phyloP scores from a whole-genome alignment of 306 rosid species.

The Astragalus membranaceus region DNA sequence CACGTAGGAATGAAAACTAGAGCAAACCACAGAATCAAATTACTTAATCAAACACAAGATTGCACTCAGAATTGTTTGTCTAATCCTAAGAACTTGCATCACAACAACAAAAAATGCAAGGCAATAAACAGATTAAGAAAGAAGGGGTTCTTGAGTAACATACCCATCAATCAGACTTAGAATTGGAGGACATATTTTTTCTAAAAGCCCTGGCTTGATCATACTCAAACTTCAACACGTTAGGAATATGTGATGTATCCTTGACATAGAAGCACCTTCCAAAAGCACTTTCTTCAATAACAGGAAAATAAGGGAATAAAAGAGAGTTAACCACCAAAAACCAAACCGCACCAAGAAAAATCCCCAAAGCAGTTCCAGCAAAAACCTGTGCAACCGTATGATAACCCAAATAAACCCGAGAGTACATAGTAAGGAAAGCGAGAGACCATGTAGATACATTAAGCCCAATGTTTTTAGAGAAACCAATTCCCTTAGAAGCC shows the following conservation, averaged over 20 bases:
- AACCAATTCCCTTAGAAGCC: constrained; percentile 28
- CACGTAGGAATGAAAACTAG: no score
- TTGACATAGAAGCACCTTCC: constrained; percentile 65
- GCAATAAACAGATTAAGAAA: neutral
- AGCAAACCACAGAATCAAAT: no score
- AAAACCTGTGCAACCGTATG: constrained; percentile 74
- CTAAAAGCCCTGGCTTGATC: constrained; percentile 76
- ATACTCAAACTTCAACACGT: constrained; percentile 89
- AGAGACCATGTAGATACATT: constrained; percentile 44
- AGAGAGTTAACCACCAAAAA: constrained; percentile 64
- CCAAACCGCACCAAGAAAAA: constrained; percentile 66
- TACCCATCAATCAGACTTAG: constrained; percentile 27
- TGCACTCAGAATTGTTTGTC: neutral
- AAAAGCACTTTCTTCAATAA: constrained; percentile 67
- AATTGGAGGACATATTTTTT: constrained; percentile 23
- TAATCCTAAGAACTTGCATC: neutral
- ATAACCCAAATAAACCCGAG: constrained; percentile 90
- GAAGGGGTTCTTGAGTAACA: neutral
- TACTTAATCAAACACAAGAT: neutral
- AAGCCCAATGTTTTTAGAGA: constrained; percentile 35
- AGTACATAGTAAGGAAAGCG: constrained; percentile 55
- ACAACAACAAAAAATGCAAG: neutral
- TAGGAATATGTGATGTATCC: constrained; percentile 79
- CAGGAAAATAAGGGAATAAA: constrained; percentile 41
- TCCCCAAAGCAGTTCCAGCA: constrained; percentile 77